These are phyloP conservation scores for Pseudofabraea citricarpa DNA, from an alignment of 2,329 filamentous ascomycete species.

Conservation along the genomic window DNA sequence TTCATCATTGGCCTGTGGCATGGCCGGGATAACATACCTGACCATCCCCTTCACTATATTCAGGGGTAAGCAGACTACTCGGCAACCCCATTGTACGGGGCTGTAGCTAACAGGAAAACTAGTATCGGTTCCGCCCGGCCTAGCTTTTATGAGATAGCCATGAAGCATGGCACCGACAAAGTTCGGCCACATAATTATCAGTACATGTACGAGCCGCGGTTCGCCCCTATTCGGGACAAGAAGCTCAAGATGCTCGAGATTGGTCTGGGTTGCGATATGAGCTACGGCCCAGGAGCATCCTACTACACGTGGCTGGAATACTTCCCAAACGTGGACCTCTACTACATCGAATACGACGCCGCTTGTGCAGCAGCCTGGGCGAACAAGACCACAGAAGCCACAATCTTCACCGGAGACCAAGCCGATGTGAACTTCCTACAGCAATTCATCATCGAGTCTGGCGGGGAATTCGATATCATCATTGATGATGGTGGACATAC, in stretches of 20 bases:
- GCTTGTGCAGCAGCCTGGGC: conserved; percentile 32
- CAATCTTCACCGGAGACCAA: conserved; percentile 36
- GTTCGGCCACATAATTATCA: conserved; percentile 35
- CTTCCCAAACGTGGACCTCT: conserved; percentile 34
- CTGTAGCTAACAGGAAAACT: not conserved
- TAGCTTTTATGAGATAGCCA: conserved; percentile 29
- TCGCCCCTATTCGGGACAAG: conserved; percentile 26
- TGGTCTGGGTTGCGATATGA: conserved; percentile 35
- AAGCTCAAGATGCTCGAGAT: conserved; percentile 36
- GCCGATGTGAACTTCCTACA: conserved; percentile 32
- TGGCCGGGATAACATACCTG: not conserved
- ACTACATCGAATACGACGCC: conserved; percentile 36
- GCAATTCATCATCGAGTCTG: conserved; percentile 28
- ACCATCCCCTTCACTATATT: conserved; percentile 4
- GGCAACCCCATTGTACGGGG: not conserved
- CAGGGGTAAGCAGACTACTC: conserved; percentile 3
- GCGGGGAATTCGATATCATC: conserved; percentile 34
- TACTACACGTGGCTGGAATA: conserved; percentile 38
- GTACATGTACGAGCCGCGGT: conserved; percentile 36
- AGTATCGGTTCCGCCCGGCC: conserved; percentile 5
- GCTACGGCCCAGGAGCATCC: conserved; percentile 32
- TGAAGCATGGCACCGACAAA: conserved; percentile 34
- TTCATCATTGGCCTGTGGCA: conserved; percentile 3
- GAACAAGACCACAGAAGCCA: conserved; percentile 29
- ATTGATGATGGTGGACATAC: conserved; percentile 35